These are phyloP conservation scores for Eragrostis curvula DNA, from an alignment of 176 grass and related monocot genomes.

Conservation along the genomic window DNA sequence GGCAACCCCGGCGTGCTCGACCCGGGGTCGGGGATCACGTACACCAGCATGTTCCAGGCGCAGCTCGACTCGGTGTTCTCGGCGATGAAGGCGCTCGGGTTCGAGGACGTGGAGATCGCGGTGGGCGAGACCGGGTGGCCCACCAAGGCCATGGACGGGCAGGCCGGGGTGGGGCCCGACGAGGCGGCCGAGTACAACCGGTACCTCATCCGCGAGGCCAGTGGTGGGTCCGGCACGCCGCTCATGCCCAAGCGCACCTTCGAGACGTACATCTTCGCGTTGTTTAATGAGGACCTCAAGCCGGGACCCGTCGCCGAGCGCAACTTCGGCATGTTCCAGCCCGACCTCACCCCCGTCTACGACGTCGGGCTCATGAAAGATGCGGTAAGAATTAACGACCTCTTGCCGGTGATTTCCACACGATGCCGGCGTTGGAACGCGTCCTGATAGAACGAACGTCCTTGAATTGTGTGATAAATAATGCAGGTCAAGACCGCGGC, in stretches of 20 bases:
- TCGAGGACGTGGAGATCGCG: constrained; percentile 75
- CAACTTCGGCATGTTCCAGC: constrained; percentile 76
- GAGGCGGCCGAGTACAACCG: constrained; percentile 64
- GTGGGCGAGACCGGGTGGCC: constrained; percentile 95
- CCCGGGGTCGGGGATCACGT: constrained; percentile 62
- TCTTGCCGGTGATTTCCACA: too few species aligned
- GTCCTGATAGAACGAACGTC: too few species aligned
- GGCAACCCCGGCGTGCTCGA: constrained; percentile 59
- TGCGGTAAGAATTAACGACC: too few species aligned
- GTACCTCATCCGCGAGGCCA: constrained; percentile 58
- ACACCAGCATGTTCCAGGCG: constrained; percentile 87
- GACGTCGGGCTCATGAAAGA: constrained; percentile 78
- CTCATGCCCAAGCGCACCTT: constrained; percentile 82
- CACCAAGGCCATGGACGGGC: constrained; percentile 65
- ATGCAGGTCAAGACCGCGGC: constrained; percentile 1
- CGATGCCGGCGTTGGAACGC: too few species aligned
- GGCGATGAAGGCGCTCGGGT: constrained; percentile 78
- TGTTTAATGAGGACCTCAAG: constrained; percentile 91
- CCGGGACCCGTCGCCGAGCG: constrained; percentile 85
- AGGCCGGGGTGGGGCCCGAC: constrained; percentile 62
- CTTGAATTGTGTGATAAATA: too few species aligned
- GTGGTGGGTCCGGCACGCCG: constrained; percentile 63
- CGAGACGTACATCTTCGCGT: constrained; percentile 84
- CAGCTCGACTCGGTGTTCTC: constrained; percentile 91
- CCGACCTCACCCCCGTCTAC: constrained; percentile 74